Evolutionary conservation across 1,284 basidiomycete species (phyloP), one percentile per base, ranked within the genome.

Genomic region (Fomitopsis pinicola): DNA sequence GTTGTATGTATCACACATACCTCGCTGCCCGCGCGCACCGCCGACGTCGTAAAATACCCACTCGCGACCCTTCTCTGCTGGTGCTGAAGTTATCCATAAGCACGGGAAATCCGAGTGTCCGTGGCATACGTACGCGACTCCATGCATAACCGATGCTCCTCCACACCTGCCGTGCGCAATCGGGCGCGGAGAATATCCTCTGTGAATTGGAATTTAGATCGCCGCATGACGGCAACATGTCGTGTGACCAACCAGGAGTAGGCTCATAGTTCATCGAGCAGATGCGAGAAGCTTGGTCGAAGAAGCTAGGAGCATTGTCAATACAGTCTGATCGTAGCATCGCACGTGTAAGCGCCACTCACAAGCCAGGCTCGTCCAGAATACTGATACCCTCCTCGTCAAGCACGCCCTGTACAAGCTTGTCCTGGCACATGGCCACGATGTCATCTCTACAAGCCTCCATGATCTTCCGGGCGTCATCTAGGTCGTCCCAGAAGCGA

Each of bases 21-120:
- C 80, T 72, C 85, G 74, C 66, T 86, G 83, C 63, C 77, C 77
- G 48, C 81, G 75, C 60, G 79, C 79, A 3, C 86, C 86, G 26
- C 84, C 84, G 10, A 87, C 81, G 63, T 88, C 86, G 64, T 86
- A 86, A 58, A 88, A 81, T 3, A 82, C 75, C 85, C 85, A 87
- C 44, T 82, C 75, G 50, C 76, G 76, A 1, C 80, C 77, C 36
- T 72, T 71, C 59, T 82, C 78, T 17, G 64, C 55, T 28, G 60
- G 40, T 19, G 58, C 52, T 59, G 22, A 38, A 35, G n/a, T 60
- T 62, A 42, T 40, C 1, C 3, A 19, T 54, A 9, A 63, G 40
- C 15, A 15, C 36, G 17, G 38, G 5, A 7, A 19, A 6, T 7
- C 15, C 14, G 42, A 28, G 19, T 45, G 38, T 15, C 38, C 38